Percentiles rank a stretch among this genome's conserved stretches.
Evolutionary conservation across 2,329 filamentous ascomycete genomes (phyloP).

Genomic region (Aureobasidium musti): DNA sequence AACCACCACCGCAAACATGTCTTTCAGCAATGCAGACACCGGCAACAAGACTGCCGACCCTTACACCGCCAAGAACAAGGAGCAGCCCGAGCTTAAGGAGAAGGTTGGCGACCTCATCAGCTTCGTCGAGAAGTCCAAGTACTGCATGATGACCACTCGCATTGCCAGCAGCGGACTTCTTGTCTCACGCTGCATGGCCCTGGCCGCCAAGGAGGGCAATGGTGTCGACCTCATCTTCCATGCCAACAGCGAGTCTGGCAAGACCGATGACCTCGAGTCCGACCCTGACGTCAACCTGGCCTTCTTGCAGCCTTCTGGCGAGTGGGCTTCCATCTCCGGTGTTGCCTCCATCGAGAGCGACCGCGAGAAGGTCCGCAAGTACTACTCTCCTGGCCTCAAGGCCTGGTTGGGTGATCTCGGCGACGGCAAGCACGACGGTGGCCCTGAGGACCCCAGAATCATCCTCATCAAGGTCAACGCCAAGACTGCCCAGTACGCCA

Average conservation of each 20-base stretch:
- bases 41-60: constrained; percentile 70
- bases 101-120: constrained; percentile 73
- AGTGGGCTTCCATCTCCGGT: constrained; percentile 88
- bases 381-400: constrained; percentile 73
- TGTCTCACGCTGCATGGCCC: constrained; percentile 81
- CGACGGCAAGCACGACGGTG: constrained; percentile 80
- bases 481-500: constrained; percentile 70
- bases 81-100: constrained; percentile 69
- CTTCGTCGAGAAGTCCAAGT: constrained; percentile 75
- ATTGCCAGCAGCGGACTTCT: constrained; percentile 65
- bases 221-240: constrained; percentile 85
- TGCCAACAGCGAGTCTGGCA: constrained; percentile 86
- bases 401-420: constrained; percentile 85
- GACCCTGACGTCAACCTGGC: constrained; percentile 78
- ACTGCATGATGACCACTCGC: constrained; percentile 85
- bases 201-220: constrained; percentile 77
- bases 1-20: constrained; percentile 37
- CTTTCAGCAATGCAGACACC: constrained; percentile 62
- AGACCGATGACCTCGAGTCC: constrained; percentile 74
- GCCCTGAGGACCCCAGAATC: constrained; percentile 77
- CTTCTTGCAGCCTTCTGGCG: constrained; percentile 69
- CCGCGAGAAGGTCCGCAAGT: constrained; percentile 66
- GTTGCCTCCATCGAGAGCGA: constrained; percentile 69
- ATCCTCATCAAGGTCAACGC: constrained; percentile 76
- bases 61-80: constrained; percentile 74